A percentile compares a stretch with the other conserved stretches of the same genome.
Conservation (phyloP, 2,329 filamentous ascomycete genomes). For the Thielaviopsis ethacetica region DNA sequence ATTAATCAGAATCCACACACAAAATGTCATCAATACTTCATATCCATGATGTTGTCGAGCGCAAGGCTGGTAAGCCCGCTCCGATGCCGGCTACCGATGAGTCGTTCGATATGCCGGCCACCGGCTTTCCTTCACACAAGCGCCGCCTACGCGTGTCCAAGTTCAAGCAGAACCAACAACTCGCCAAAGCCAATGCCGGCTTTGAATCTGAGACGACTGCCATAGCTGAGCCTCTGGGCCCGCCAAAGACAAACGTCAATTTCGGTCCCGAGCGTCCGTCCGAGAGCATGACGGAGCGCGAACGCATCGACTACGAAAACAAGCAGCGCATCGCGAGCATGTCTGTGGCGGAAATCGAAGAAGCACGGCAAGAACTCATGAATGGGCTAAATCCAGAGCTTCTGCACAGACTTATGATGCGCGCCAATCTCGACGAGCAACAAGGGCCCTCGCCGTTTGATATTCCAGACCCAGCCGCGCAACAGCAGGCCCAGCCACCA, state of each 20-base stretch:
- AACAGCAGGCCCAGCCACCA: conserved; percentile 12
- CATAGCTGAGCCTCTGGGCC: background rate
- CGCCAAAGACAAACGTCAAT: conserved; percentile 9
- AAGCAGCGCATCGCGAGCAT: conserved; percentile 55
- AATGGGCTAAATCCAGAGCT: conserved; percentile 58
- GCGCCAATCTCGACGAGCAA: conserved; percentile 57
- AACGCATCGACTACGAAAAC: conserved; percentile 72
- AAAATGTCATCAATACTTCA: conserved; percentile 27
- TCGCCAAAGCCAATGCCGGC: conserved; percentile 7
- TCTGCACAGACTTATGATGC: conserved; percentile 58
- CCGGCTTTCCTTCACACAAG: conserved; percentile 80
- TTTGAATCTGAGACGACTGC: background rate
- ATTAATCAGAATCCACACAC: too few relatives aligned
- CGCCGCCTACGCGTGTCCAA: conserved; percentile 57
- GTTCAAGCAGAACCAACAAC: conserved; percentile 56
- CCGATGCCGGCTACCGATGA: conserved; percentile 47
- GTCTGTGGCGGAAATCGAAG: conserved; percentile 66
- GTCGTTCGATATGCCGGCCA: conserved; percentile 31
- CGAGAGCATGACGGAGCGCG: conserved; percentile 40
- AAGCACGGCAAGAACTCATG: conserved; percentile 67
- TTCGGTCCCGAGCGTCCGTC: conserved; percentile 13
- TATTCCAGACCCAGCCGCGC: conserved; percentile 13
- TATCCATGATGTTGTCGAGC: conserved; percentile 67
- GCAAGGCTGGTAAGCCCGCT: conserved; percentile 27
- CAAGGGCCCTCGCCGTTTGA: conserved; percentile 29